Conservation (phyloP, 164 flowering plant genomes). For the Annona cherimola region DNA sequence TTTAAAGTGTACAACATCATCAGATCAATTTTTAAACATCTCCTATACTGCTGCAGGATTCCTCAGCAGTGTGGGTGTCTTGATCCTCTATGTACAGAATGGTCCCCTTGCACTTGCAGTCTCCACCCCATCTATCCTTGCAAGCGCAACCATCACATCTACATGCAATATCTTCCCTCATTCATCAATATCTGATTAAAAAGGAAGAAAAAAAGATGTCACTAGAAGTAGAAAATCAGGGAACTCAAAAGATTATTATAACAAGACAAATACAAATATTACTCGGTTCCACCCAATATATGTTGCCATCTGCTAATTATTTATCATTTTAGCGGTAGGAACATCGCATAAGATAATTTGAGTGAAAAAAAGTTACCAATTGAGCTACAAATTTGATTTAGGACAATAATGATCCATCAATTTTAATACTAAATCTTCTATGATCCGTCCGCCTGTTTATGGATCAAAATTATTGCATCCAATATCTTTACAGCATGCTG, state of each 20-base stretch:
- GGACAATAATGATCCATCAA: too few relatives aligned
- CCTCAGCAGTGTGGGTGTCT: constrained; percentile 82
- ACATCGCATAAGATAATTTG: background rate
- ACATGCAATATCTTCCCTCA: constrained; percentile 69
- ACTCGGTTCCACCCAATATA: background rate
- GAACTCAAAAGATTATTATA: background rate
- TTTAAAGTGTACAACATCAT: too few relatives aligned
- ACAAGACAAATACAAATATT: too few relatives aligned
- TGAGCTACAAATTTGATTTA: too few relatives aligned
- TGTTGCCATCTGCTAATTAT: background rate
- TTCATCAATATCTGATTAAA: constrained; percentile 64
- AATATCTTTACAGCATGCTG: background rate
- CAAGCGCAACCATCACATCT: constrained; percentile 85
- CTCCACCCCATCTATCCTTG: constrained; percentile 81
- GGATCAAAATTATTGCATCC: too few relatives aligned
- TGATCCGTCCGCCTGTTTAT: background rate
- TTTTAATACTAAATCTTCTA: background rate
- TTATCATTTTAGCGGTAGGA: background rate
- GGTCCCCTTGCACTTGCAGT: constrained; percentile 68
- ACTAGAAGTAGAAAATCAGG: background rate
- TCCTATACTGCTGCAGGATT: too few relatives aligned
- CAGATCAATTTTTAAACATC: too few relatives aligned
- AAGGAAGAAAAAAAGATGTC: background rate
- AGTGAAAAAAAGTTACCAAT: too few relatives aligned
- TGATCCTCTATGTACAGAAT: constrained; percentile 70